Evolutionary conservation across 208 protist species (phyloP).

Genomic region (Phytomonas sp.): DNA sequence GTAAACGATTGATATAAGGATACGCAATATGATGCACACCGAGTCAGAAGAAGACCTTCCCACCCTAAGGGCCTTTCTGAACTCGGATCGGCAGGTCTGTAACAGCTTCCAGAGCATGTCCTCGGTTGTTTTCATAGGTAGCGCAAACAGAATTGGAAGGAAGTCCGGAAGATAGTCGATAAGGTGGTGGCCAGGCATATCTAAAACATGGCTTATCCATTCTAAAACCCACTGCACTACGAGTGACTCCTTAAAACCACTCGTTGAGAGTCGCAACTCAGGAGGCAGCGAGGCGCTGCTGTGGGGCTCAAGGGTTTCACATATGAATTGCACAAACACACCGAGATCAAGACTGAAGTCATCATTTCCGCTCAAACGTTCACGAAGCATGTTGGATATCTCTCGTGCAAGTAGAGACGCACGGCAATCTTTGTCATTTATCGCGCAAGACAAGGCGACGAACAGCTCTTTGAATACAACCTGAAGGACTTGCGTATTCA

Average conservation of each 20-base stretch:
- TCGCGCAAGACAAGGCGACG: slow-evolving; percentile 30
- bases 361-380: slow-evolving; percentile 33
- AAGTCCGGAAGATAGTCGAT: slow-evolving; percentile 30
- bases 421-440: slow-evolving; percentile 51
- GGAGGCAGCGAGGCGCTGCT: slow-evolving; percentile 10
- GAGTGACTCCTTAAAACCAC: slow-evolving; percentile 6
- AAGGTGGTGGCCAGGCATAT: slow-evolving; percentile 38
- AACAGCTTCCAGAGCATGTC: slow-evolving; percentile 20
- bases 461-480: slow-evolving; percentile 49
- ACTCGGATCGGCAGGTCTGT: background rate
- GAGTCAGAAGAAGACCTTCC: background rate
- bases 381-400: slow-evolving; percentile 45
- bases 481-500: slow-evolving; percentile 28
- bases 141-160: slow-evolving; percentile 30
- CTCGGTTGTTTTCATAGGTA: slow-evolving; percentile 22
- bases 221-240: slow-evolving; percentile 48
- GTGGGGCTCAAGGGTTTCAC: slow-evolving; percentile 27
- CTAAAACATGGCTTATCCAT: slow-evolving; percentile 48
- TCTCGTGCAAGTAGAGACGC: slow-evolving; percentile 46
- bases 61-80: background rate
- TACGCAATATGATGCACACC: slow-evolving; percentile 16
- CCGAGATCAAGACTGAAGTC: slow-evolving; percentile 23
- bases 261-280: background rate
- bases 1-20: slow-evolving; percentile 11
- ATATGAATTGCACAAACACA: slow-evolving; percentile 37